Evolutionary conservation across 208 protist species (phyloP).

Genomic region (Crithidia sp.): DNA sequence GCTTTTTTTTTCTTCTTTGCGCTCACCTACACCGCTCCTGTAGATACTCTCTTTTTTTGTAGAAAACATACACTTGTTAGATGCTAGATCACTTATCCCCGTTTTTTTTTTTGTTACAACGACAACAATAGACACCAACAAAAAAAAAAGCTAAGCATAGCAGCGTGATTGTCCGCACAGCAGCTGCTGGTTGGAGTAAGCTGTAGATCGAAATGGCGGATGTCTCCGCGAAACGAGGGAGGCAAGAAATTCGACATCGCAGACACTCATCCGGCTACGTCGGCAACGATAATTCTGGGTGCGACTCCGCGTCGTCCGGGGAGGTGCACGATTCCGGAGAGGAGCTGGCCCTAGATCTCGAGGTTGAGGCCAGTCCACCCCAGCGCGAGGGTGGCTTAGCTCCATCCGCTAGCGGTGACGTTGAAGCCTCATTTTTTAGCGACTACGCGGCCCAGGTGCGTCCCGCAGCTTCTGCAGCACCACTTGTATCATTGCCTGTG

Average conservation of each 20-base stretch:
- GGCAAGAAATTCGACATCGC: background rate
- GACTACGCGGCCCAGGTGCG: conserved; percentile 22
- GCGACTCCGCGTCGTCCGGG: background rate
- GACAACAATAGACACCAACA: too few species aligned
- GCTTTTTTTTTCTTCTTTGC: too few species aligned
- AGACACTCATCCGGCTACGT: background rate
- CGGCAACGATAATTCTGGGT: background rate
- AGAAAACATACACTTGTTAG: too few species aligned
- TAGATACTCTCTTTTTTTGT: too few species aligned
- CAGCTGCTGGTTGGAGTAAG: too few species aligned
- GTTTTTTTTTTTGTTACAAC: too few species aligned
- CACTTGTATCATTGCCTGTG: background rate
- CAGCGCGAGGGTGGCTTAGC: conserved; percentile 4
- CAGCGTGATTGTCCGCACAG: too few species aligned
- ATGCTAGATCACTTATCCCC: too few species aligned
- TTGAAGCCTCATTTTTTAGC: conserved; percentile 32
- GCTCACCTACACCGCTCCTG: too few species aligned
- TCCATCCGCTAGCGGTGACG: background rate
- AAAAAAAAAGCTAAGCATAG: too few species aligned
- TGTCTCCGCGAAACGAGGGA: background rate
- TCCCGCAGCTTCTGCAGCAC: background rate
- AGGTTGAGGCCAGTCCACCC: conserved; percentile 31
- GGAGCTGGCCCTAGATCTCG: conserved; percentile 21
- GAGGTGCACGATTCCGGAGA: conserved; percentile 13
- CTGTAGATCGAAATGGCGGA: background rate